Evolutionary conservation across 768 basidiomycete genomes (phyloP).

Genomic region (Tricholoma sp.): DNA sequence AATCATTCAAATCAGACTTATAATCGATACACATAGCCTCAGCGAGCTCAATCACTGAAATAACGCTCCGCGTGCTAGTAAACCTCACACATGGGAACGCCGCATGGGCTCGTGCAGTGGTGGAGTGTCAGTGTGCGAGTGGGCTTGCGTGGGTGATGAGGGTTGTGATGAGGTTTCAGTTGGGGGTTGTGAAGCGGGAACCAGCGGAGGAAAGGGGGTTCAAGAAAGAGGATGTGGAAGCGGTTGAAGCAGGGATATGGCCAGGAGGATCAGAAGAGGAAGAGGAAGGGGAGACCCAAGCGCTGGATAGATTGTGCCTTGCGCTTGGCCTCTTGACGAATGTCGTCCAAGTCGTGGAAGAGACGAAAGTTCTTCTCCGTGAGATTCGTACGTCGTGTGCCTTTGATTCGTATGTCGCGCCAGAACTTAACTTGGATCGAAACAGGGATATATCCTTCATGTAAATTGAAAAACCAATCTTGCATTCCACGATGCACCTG

Average conservation of each 20-base stretch:
- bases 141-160: slow-evolving; percentile 45
- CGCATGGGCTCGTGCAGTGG: slow-evolving; percentile 50
- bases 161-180: slow-evolving; percentile 25
- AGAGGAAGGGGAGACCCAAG: slow-evolving; percentile 28
- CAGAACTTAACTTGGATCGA: background rate
- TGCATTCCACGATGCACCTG: slow-evolving; percentile 58
- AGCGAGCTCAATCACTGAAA: slow-evolving; percentile 44
- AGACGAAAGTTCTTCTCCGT: slow-evolving; percentile 41
- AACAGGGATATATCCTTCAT: slow-evolving; percentile 48
- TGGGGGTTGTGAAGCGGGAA: background rate
- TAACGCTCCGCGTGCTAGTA: slow-evolving; percentile 61
- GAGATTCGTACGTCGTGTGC: slow-evolving; percentile 40
- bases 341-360: slow-evolving; percentile 55
- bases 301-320: slow-evolving; percentile 70
- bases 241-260: slow-evolving; percentile 7
- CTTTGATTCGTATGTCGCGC: background rate
- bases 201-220: slow-evolving; percentile 1
- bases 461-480: slow-evolving; percentile 37
- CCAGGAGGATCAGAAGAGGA: slow-evolving; percentile 12
- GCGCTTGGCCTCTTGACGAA: slow-evolving; percentile 74
- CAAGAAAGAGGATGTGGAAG: slow-evolving; percentile 7
- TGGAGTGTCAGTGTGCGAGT: slow-evolving; percentile 31
- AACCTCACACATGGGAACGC: slow-evolving; percentile 62
- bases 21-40: background rate
- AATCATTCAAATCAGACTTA: background rate